phyloP scores from a whole-genome alignment of 2,329 filamentous ascomycete species.

The Lasiodiplodia theobromae region DNA sequence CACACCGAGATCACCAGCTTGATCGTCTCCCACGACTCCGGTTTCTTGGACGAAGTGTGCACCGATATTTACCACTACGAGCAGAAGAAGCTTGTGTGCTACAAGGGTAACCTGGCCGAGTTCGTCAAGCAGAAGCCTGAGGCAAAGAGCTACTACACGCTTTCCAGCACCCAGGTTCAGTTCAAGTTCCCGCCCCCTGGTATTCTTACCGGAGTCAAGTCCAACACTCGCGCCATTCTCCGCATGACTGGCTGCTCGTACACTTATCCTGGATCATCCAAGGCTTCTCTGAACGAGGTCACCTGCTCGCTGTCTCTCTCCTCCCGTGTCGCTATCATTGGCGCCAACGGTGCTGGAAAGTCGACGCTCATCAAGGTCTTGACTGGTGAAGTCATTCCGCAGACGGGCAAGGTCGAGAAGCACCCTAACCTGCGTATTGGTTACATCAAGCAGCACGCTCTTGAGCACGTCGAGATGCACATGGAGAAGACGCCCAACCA shows the following conservation, averaged over 20 bases:
- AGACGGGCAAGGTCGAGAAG: conserved; percentile 89
- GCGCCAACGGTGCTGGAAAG: conserved; percentile 96
- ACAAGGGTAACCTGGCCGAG: conserved; percentile 80
- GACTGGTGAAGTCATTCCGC: conserved; percentile 88
- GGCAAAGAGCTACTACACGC: conserved; percentile 97
- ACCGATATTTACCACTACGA: conserved; percentile 99
- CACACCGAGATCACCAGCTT: conserved; percentile 96
- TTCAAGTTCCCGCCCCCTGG: conserved; percentile 99
- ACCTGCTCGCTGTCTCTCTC: conserved; percentile 88
- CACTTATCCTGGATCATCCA: conserved; percentile 88
- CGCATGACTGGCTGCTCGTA: conserved; percentile 92
- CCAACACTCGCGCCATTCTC: conserved; percentile 89
- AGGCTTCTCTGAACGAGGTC: conserved; percentile 86
- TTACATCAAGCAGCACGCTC: conserved; percentile 98
- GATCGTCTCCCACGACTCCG: conserved; percentile 98
- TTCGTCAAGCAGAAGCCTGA: conserved; percentile 93
- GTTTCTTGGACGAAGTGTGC: conserved; percentile 95
- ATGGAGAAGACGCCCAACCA: conserved; percentile 99
- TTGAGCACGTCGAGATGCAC: conserved; percentile 99
- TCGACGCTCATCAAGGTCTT: conserved; percentile 97
- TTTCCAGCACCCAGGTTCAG: conserved; percentile 84
- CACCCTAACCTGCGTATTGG: conserved; percentile 98
- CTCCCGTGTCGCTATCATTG: conserved; percentile 94
- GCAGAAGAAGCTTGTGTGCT: conserved; percentile 90
- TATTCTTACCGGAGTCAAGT: conserved; percentile 94